phyloP scores from a whole-genome alignment of 1,284 basidiomycete genomes.

The Irpex sp. region DNA sequence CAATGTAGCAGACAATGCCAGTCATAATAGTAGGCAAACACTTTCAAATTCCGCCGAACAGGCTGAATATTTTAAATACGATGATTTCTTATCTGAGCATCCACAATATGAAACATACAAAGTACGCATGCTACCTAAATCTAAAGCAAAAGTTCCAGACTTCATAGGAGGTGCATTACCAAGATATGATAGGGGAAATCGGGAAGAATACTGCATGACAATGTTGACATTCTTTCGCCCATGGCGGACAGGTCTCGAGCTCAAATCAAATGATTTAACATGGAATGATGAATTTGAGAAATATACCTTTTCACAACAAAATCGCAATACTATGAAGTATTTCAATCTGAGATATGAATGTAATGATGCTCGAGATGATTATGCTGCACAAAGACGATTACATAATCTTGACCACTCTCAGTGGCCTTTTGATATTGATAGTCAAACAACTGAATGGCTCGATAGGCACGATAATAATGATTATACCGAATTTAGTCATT shows the following conservation, averaged over 20 bases:
- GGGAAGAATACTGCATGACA: constrained; percentile 1
- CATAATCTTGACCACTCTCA: background rate
- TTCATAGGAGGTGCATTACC: constrained; percentile 7
- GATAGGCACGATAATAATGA: too few relatives aligned
- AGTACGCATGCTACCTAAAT: background rate
- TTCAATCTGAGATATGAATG: constrained; percentile 31
- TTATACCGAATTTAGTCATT: too few relatives aligned
- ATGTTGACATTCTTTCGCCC: constrained; percentile 10
- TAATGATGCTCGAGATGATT: constrained; percentile 32
- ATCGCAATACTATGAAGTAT: constrained; percentile 22
- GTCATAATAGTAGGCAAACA: too few relatives aligned
- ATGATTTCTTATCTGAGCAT: constrained; percentile 2
- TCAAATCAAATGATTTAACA: constrained; percentile 15
- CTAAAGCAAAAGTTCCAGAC: background rate
- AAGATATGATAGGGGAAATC: background rate
- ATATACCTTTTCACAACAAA: constrained; percentile 10
- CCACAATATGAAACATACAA: constrained; percentile 6
- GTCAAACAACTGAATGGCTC: too few relatives aligned
- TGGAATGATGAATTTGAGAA: constrained; percentile 25
- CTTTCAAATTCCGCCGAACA: too few relatives aligned
- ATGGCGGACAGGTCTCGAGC: constrained; percentile 20
- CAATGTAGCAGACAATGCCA: too few relatives aligned
- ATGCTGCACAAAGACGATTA: constrained; percentile 3
- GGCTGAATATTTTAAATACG: too few relatives aligned
- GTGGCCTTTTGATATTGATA: too few relatives aligned